Percentiles rank a stretch among this genome's conserved stretches.
Evolutionary conservation across 139 green algal genomes (phyloP).

Genomic region (Chlamydomonas incerta): DNA sequence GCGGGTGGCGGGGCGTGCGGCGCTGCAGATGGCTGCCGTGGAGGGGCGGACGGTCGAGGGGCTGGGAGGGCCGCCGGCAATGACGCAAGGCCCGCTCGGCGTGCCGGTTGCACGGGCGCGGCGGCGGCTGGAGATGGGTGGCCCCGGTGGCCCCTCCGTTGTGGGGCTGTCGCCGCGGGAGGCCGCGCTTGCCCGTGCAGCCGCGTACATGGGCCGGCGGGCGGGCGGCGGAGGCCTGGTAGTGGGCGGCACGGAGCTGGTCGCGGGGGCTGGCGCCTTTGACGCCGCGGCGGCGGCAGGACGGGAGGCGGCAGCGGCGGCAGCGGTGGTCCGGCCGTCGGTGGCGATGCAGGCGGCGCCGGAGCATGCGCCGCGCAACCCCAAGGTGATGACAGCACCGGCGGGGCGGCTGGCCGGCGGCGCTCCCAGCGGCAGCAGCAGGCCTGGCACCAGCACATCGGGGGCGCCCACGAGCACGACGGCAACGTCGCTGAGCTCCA

Average conservation of each 20-base stretch:
- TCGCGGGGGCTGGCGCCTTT: not conserved
- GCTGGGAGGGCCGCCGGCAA: slow-evolving; percentile 6
- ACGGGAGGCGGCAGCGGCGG: not conserved
- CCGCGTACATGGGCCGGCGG: slow-evolving; percentile 4
- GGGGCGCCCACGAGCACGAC: no score
- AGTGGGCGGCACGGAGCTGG: not conserved
- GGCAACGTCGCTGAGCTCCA: no score
- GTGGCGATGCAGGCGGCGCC: not conserved
- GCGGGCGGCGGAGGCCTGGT: not conserved
- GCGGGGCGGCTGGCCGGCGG: not conserved
- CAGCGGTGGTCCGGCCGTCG: not conserved
- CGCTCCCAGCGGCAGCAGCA: no score
- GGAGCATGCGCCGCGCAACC: not conserved
- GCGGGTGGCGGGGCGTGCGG: not conserved
- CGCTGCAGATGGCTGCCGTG: not conserved
- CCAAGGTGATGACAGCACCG: slow-evolving; percentile 14
- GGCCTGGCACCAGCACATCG: no score
- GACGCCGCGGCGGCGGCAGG: not conserved
- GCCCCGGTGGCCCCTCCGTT: not conserved
- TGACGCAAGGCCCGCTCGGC: slow-evolving; percentile 5
- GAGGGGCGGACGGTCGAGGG: slow-evolving; percentile 5
- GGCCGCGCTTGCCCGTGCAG: slow-evolving; percentile 11
- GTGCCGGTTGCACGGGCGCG: not conserved
- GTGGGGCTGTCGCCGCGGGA: slow-evolving; percentile 9
- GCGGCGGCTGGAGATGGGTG: not conserved